Evolutionary conservation across 495 filamentous ascomycete genomes (phyloP), one percentile per base, ranked within the genome.

Genomic region (Opeltia flavorubescens): DNA sequence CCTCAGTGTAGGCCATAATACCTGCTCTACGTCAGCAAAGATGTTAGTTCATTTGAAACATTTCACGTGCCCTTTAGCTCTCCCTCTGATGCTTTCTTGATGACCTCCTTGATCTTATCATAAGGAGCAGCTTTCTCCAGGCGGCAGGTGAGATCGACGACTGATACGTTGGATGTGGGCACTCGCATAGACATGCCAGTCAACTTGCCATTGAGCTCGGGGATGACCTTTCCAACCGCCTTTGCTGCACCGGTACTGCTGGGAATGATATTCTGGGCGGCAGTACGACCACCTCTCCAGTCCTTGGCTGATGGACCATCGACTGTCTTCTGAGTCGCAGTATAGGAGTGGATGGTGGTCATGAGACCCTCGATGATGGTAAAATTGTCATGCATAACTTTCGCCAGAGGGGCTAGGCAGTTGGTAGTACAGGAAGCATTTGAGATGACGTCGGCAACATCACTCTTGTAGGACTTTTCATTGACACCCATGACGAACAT

Each of bases 401-500:
- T 98, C 71, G 93, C 91, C 54, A 98, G 83, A 61, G 91, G 91
- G 68, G 91, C 91, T 65, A 98, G 74, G 80, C 91, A 96, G 82
- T 98, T 98, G 74, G 91, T 98, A 62, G 91, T 98, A 77, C 91
- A 98, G 59, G 93, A 96, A 55, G 91, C 91, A 75, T 98, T 98
- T 72, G 91, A 96, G 73, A 96, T 83, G 68, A 98, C 80, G 56
- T 84, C 71, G 17, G 38, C 38, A 64, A 91, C 75, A 65, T 85
- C 81, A 63, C 76, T 79, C 68, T 81, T 88, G 80, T 98, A 98
- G 58, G 68, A 72, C 66, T 85, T 75, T 69, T 96, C 75, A 78
- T 98, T 98, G 70, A 98, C 91, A 66, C 91, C 91, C 84, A 95
- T 94, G 61, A 98, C 91, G 77, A 91, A 98, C 91, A 98, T 98